Evolutionary conservation across 2,329 filamentous ascomycete genomes (phyloP).

Genomic region (Chrysosporium queenslandicum): DNA sequence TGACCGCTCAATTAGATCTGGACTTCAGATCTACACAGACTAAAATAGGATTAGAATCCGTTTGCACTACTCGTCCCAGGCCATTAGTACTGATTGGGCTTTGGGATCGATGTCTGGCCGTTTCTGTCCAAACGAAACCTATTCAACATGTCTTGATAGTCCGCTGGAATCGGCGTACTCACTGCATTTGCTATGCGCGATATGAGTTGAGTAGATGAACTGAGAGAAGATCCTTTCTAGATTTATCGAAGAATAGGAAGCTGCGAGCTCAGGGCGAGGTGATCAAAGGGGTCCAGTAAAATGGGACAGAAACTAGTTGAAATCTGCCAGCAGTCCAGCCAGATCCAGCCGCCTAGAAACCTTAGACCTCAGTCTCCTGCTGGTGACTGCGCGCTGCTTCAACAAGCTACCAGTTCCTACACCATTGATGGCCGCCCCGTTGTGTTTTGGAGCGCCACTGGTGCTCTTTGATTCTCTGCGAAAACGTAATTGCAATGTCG

Average conservation of each 20-base stretch:
- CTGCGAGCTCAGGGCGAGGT: no score
- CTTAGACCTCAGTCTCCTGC: conserved; percentile 18
- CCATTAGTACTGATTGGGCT: no score
- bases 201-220: background rate
- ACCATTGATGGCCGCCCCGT: background rate
- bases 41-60: no score
- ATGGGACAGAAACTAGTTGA: conserved; percentile 11
- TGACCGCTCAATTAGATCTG: no score
- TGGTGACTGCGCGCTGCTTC: background rate
- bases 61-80: no score
- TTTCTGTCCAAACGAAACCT: background rate
- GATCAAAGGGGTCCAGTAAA: no score
- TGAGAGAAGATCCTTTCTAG: background rate
- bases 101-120: no score
- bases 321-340: conserved; percentile 25
- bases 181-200: background rate
- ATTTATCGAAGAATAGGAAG: no score
- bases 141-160: no score
- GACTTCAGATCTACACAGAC: no score
- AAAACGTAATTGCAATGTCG: background rate
- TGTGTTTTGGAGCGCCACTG: background rate
- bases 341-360: conserved; percentile 22
- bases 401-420: no score
- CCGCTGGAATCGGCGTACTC: no score
- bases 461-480: background rate